phyloP scores from a whole-genome alignment of 1,139 yeast species.

The Taiozyma sp. region DNA sequence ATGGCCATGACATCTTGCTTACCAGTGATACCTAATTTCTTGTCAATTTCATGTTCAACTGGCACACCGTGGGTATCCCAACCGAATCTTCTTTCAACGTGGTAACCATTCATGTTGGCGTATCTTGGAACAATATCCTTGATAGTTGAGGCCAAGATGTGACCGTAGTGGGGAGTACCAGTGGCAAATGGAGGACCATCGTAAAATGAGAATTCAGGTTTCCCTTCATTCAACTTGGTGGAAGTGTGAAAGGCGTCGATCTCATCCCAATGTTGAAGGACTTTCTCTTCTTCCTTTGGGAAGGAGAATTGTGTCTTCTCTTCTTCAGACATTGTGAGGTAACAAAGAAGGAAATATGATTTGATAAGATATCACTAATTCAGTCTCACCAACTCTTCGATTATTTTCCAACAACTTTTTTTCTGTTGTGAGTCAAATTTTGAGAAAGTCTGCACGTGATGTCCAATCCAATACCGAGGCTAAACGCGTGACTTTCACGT shows the following conservation, averaged over 20 bases:
- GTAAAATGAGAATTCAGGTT: conserved; percentile 86
- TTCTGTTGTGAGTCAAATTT: neutral
- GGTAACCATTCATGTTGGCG: conserved; percentile 96
- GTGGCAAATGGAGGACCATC: conserved; percentile 99
- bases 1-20: conserved; percentile 90
- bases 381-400: neutral
- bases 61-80: conserved; percentile 99
- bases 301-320: conserved; percentile 39
- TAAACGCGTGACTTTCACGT: neutral
- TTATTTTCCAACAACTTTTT: conserved; percentile 7
- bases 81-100: conserved; percentile 96
- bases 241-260: conserved; percentile 90
- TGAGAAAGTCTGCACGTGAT: neutral
- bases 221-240: conserved; percentile 75
- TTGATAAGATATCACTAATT: neutral
- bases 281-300: conserved; percentile 84
- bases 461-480: neutral
- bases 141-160: conserved; percentile 90
- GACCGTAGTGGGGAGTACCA: conserved; percentile 99
- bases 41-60: conserved; percentile 97
- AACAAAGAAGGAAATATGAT: neutral
- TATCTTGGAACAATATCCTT: conserved; percentile 97
- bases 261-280: conserved; percentile 79
- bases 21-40: conserved; percentile 88
- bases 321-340: conserved; percentile 2